Evolutionary conservation across 2,329 filamentous ascomycete species (phyloP), one percentile per base, ranked within the genome.

Genomic region (Aspergillus aculeatinus): DNA sequence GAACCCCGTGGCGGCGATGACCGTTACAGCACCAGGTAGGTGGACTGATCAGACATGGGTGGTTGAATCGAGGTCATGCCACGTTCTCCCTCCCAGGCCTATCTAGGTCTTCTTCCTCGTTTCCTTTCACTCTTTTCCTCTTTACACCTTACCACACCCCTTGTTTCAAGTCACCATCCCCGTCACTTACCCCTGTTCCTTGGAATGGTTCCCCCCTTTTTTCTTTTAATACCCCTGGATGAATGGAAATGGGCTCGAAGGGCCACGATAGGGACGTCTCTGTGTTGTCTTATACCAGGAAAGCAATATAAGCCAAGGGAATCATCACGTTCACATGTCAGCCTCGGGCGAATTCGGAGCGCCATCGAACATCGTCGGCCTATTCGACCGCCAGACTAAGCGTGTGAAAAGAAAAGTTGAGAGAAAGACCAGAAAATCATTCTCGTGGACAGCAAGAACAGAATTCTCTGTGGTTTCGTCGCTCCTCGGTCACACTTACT

Each of bases 1-100:
- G 75, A 78, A 58, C 70, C 72, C 58, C 72, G 72, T 66, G 39
- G 39, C 16, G 39, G 39, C 16, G 74, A 78, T 62, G 76, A 78
- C 62, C 72, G 77, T 61, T 77, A 77, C 65, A 71, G 66, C 63
- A 67, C 70, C 66, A 75, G 76, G 74, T 78, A 78, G 74, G 74
- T 74, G 68, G 66, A 66, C 63, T 53, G 64, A 60, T 65, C 61
- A 53, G 65, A 60, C 56, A 60, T 61, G 57, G 66, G 59, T 53
- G 57, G 66, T 65, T 60, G 59, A 68, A 57, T 39, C 56, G 51
- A 29, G 58, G 50, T 63, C 59, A 65, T 60, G 57, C 53, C 55
- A 65, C 61, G 59, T 65, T 60, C 58, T 60, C 57, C 56, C 49
- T 35, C 57, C 55, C 23, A 44, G 65, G 57, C 59, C 61, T 64